Conservation (phyloP, 2,329 filamentous ascomycete genomes). For the Sclerotinia nivalis region DNA sequence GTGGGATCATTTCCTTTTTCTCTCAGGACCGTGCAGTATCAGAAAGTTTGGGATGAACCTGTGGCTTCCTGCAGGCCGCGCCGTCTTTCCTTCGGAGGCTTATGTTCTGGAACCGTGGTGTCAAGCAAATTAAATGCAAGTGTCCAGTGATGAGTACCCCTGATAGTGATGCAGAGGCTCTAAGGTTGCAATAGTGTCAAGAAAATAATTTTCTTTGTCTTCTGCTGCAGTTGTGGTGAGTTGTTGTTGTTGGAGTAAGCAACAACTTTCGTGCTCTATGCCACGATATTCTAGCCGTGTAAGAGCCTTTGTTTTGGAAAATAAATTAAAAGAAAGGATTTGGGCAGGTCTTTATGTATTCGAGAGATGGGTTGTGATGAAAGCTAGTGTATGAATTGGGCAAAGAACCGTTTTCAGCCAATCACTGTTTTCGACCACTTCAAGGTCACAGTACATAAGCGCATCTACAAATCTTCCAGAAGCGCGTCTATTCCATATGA, state of each 20-base stretch:
- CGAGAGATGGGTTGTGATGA: slow-evolving; percentile 22
- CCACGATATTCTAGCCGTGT: slow-evolving; percentile 25
- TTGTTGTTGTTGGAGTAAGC: slow-evolving; percentile 27
- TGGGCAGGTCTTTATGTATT: slow-evolving; percentile 40
- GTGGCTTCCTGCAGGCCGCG: slow-evolving; percentile 40
- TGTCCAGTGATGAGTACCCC: slow-evolving; percentile 35
- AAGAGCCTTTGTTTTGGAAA: slow-evolving; percentile 38
- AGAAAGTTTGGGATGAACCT: slow-evolving; percentile 43
- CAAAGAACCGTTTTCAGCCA: slow-evolving; percentile 38
- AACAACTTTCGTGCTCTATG: slow-evolving; percentile 21
- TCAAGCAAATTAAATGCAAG: slow-evolving; percentile 34
- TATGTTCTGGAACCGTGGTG: slow-evolving; percentile 38
- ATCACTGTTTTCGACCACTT: slow-evolving; percentile 36
- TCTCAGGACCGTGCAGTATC: slow-evolving; percentile 34
- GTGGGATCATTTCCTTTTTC: slow-evolving; percentile 39
- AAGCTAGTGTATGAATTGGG: slow-evolving; percentile 33
- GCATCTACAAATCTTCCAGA: slow-evolving; percentile 16
- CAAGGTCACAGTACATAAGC: slow-evolving; percentile 17
- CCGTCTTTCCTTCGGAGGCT: slow-evolving; percentile 32
- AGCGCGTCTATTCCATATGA: slow-evolving; percentile 1
- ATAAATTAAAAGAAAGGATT: slow-evolving; percentile 36
- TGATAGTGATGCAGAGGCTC: slow-evolving; percentile 32
- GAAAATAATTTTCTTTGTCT: slow-evolving; percentile 22
- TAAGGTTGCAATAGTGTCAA: slow-evolving; percentile 29
- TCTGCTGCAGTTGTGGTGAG: slow-evolving; percentile 10